Base-by-base conservation (phyloP, 2,329 filamentous ascomycete genomes). In the Neodidymelliopsis sp. region DNA sequence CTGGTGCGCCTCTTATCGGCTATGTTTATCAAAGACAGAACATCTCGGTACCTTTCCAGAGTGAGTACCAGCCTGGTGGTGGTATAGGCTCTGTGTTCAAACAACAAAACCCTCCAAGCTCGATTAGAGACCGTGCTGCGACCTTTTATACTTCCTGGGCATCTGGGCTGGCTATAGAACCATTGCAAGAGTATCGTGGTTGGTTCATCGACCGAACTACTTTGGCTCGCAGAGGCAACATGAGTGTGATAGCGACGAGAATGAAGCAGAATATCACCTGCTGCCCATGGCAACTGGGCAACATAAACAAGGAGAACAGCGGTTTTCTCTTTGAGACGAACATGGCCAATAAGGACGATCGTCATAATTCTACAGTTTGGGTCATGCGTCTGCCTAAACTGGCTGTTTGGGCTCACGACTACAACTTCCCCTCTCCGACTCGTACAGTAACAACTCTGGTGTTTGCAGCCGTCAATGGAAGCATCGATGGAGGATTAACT, bases 211-310 rank as follows among this genome's bases (percentile, higher is more conserved):
- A 44, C n/a, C 30, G 40, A 2, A 12, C 2, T 8, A 6, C 8
- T 3, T n/a, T 27, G 12, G 15, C 24, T 4, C 9, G 12, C 4
- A 25, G 40, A 22, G 40, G 40, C 3, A 29, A 36, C 18, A 20
- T 44, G 9, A 27, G 15, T 4, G 23, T 35, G 2, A 7, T 15
- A 8, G 15, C 40, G 10, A 18, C 23, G 6, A 12, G n/a, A 4
- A 28, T 44, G 9, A 13, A 35, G 8, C 40, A 36, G 22, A n/a
- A 44, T 16, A 44, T 44, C 6, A 8, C n/a, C 7, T 44, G 40
- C 12, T 4, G 40, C 10, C 12, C 15, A 3, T 44, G 40, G 30
- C 16, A 15, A 12, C 10, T 23, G 11, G 2, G 4, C 15, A 11
- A 15, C 4, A 27, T 13, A 18, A 18, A 28, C 4, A 25, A 16